Base-by-base conservation (phyloP, 768 basidiomycete genomes). In the Pholiota microspora region DNA sequence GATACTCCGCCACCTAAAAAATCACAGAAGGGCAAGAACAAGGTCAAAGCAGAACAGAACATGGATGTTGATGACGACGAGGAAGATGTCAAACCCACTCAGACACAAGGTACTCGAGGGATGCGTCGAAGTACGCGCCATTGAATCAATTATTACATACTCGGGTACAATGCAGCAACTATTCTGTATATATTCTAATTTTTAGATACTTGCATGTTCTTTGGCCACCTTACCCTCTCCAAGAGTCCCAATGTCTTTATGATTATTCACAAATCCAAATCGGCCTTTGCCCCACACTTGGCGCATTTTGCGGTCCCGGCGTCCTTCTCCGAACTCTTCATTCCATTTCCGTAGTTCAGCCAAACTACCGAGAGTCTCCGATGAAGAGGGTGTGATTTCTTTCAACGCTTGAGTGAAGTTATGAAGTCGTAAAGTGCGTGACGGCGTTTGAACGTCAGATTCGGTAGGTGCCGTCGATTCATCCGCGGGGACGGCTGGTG, bases 281-380 rank as follows among this genome's bases (percentile, higher is more conserved):
- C 80, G 79, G 54, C 85, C 92, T 63, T 88, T 92, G 23, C 94
- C 95, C 83, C 94, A 94, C 29, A 88, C 86, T 62, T 86, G 84
- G 62, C 81, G 79, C 32, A 81, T 81, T 58, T 75, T 85, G 49
- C 79, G 82, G 32, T 86, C 82, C 58, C 76, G 80, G 15, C 81
- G 73, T 4, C 92, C 93, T 68, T 96, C 94, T 23, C 95, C 94
- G 69, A 94, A 95, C 67, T 95, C 90, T 45, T 94, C 89, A 57
- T 96, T 94, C 92, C 92, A 95, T 71, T 87, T 89, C 40, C 87
- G 81, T 40, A 94, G 73, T 53, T 89, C 88, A 1, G 84, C 73
- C 29, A 92, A 80, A 46, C 81, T 88, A 45, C 89, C 89, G 2
- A 90, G 72, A 10, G 82, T 77, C 69, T 96, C 94, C 2, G 93